Evolutionary conservation across 1,139 yeast genomes (phyloP), one percentile per base, ranked within the genome.

Genomic region (Suhomyces kunorum): DNA sequence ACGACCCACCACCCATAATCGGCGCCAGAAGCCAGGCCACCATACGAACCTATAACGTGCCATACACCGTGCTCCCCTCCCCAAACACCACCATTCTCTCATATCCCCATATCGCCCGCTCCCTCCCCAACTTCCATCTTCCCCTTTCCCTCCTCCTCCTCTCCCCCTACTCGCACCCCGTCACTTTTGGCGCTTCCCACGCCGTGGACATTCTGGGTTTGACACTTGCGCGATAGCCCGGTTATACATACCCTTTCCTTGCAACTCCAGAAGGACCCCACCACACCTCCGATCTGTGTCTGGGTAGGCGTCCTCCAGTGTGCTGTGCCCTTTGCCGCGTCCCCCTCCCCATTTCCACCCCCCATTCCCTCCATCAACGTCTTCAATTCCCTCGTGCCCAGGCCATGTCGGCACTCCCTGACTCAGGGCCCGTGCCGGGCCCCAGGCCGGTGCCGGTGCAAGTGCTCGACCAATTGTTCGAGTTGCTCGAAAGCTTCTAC

Each of bases 151-250:
- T 11, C 16, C 24, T 13, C 11, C 18, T 6, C 4, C 8, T 16
- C 23, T 11, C 18, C 24, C 30, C n/a, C 23, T 14, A n/a, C 32
- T 26, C 33, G 26, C 13, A n/a, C 22, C 26, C 33, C 26, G 26
- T 30, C 33, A 20, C 33, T 30, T 30, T 30, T 22, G 25, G 8
- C 33, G 26, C 19, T 31, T 31, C 24, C 34, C 34, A 22, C 24
- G 29, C 25, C 36, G 36, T 26, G 30, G 25, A 14, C 23, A 28
- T 25, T 28, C 35, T 27, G 28, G 33, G 34, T 32, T 38, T 36
- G 43, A 36, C 35, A 38, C 35, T 37, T 40, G 43, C 40, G 43
- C 43, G 43, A 36, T 22, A 33, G 34, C 43, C 43, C 40, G 43
- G 40, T 36, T 40, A 40, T 33, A 40, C 43, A 40, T 40, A 36